Evolutionary conservation across 2,329 filamentous ascomycete genomes (phyloP).

Genomic region (Penicillium sp.): DNA sequence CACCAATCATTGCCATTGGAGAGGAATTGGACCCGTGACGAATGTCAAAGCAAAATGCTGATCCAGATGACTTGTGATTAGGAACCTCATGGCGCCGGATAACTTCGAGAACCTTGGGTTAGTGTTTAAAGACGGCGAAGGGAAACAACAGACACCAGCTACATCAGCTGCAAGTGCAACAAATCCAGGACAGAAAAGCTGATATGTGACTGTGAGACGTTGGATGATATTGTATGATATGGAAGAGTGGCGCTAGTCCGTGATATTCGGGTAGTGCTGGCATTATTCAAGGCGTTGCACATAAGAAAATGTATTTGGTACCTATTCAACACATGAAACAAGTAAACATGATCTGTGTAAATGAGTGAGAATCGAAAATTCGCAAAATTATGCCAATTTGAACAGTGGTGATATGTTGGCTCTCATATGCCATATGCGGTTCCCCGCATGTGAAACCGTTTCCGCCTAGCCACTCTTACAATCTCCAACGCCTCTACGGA

Average conservation of each 20-base stretch:
- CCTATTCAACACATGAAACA: background rate
- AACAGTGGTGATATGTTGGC: background rate
- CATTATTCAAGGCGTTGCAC: constrained; percentile 22
- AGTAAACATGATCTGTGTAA: background rate
- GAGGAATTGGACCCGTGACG: too few relatives aligned
- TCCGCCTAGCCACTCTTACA: constrained; percentile 21
- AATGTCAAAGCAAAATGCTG: background rate
- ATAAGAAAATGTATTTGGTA: constrained; percentile 19
- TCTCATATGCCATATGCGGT: constrained; percentile 13
- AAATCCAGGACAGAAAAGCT: constrained; percentile 13
- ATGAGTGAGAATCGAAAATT: background rate
- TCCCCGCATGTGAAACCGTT: constrained; percentile 16
- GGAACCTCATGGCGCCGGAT: constrained; percentile 94
- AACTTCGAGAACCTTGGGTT: constrained; percentile 94
- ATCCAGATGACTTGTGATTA: constrained; percentile 34
- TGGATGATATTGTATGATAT: constrained; percentile 23
- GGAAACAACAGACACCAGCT: constrained; percentile 12
- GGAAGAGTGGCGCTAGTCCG: constrained; percentile 4
- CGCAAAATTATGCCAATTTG: background rate
- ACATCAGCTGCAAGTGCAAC: background rate
- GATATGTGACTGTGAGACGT: constrained; percentile 1
- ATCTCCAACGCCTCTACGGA: constrained; percentile 17
- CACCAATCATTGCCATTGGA: background rate
- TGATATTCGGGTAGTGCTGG: constrained; percentile 10
- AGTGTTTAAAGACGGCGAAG: constrained; percentile 49